Conservation (phyloP, 73 alveolate species). For the Tetrahymena elliotti region DNA sequence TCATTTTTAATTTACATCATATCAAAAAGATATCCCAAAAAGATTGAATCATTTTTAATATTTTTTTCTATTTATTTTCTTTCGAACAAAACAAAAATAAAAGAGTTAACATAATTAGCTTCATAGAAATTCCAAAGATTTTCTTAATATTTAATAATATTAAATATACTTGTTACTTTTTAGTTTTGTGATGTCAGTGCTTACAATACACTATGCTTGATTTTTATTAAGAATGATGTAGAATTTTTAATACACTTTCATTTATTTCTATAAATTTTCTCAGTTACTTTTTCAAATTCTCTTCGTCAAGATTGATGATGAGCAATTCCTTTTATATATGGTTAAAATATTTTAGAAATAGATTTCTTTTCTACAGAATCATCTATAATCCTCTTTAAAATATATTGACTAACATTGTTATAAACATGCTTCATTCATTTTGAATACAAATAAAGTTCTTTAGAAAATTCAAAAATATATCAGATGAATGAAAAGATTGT, state of each 20-base stretch:
- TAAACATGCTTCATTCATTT: conserved; percentile 22
- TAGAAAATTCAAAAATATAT: conserved; percentile 4
- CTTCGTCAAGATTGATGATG: background rate
- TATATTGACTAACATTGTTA: conserved; percentile 13
- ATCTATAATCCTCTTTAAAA: conserved; percentile 4
- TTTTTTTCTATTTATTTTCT: background rate
- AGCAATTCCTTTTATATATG: background rate
- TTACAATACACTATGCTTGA: background rate
- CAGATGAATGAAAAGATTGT: conserved; percentile 6
- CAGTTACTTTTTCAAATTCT: background rate
- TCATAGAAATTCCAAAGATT: background rate
- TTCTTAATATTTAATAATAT: background rate
- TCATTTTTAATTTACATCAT: background rate
- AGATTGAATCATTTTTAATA: background rate
- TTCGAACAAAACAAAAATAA: background rate
- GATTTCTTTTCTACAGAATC: background rate
- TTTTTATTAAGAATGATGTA: background rate
- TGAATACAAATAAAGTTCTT: background rate
- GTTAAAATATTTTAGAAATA: background rate
- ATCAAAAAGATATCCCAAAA: background rate
- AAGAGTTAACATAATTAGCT: background rate
- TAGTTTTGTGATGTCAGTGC: background rate
- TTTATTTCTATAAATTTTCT: conserved; percentile 5
- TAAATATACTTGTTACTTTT: background rate
- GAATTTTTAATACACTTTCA: background rate